A percentile compares a stretch with the other conserved stretches of the same genome.
Evolutionary conservation across 2,329 filamentous ascomycete species (phyloP).

Genomic region (Aspergillus niger): DNA sequence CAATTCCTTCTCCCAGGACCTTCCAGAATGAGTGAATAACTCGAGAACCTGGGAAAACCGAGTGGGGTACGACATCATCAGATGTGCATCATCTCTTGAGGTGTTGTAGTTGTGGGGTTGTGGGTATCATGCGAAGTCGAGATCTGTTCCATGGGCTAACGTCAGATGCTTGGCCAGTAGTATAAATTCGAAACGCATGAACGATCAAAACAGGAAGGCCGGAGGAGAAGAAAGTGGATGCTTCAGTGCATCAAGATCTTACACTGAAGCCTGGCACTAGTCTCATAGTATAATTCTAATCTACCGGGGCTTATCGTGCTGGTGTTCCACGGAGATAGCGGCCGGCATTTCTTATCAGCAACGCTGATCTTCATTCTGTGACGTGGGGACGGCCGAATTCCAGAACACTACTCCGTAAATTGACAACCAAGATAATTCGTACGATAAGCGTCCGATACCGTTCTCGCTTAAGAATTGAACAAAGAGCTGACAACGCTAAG

Average conservation of each 20-base stretch:
- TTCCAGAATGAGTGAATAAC: constrained; percentile 12
- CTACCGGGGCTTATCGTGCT: neutral
- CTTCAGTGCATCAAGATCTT: neutral
- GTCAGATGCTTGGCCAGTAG: neutral
- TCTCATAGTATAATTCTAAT: neutral
- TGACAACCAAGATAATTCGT: no score
- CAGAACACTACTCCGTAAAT: neutral
- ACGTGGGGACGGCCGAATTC: neutral
- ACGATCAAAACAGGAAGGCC: constrained; percentile 25
- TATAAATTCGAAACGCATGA: neutral
- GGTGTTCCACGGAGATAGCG: neutral
- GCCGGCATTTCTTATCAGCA: neutral
- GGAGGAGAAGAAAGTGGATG: constrained; percentile 15
- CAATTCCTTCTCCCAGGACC: constrained; percentile 12
- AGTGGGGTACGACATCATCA: neutral
- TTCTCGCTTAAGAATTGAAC: neutral
- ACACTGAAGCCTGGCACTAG: neutral
- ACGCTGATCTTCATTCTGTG: neutral
- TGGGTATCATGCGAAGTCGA: neutral
- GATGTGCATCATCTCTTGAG: neutral
- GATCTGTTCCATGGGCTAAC: neutral
- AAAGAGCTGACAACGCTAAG: neutral
- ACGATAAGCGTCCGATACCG: no score
- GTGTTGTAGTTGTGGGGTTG: neutral
- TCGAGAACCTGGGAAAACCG: neutral